Evolutionary conservation across 2,329 filamentous ascomycete species (phyloP).

Genomic region (Nemania sp.): DNA sequence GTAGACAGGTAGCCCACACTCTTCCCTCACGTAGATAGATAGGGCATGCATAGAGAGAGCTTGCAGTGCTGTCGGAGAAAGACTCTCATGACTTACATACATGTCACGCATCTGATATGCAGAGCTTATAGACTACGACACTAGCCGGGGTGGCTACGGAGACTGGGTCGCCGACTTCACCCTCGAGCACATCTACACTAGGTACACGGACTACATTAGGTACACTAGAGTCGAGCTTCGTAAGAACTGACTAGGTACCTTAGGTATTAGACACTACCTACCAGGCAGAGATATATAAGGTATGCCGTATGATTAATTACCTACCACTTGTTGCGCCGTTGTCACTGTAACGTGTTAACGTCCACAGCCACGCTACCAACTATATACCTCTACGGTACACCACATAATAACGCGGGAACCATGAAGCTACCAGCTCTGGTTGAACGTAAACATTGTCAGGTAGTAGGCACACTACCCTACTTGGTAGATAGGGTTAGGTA

Average conservation of each 20-base stretch:
- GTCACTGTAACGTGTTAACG: neutral
- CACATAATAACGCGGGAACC: neutral
- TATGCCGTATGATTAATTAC: no score
- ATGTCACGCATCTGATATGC: neutral
- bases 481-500: no score
- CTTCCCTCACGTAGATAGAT: neutral
- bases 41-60: neutral
- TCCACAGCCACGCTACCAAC: no score
- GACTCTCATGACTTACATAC: neutral
- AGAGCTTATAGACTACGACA: no score
- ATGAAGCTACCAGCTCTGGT: conserved; percentile 7
- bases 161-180: conserved; percentile 23
- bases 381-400: no score
- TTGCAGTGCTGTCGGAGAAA: neutral
- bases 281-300: no score
- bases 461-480: no score
- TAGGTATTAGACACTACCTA: neutral
- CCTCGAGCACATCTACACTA: neutral
- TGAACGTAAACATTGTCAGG: neutral
- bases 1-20: neutral
- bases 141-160: neutral
- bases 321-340: neutral
- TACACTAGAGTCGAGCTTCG: no score
- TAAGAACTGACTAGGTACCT: neutral
- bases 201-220: no score